phyloP scores from a whole-genome alignment of 441 rosid species.

The Croton setiger region DNA sequence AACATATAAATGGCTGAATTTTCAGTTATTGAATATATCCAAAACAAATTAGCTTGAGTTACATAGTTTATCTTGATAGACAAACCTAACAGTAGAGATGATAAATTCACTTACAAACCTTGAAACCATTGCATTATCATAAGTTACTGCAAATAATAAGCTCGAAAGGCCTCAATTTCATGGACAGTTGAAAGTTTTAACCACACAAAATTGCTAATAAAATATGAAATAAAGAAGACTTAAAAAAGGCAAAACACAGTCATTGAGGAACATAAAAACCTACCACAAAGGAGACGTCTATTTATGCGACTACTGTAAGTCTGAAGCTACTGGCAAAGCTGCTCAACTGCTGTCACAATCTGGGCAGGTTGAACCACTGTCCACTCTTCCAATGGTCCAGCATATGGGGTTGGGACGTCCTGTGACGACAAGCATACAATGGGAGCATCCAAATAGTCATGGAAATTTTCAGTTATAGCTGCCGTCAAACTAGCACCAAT shows the following conservation, averaged over 20 bases:
- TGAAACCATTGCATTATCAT: slow-evolving; percentile 7
- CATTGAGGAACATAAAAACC: slow-evolving; percentile 5
- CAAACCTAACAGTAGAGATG: slow-evolving; percentile 3
- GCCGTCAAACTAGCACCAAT: slow-evolving; percentile 92
- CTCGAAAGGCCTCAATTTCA: slow-evolving; percentile 7
- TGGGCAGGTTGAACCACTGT: slow-evolving; percentile 92
- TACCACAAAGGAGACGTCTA: background rate
- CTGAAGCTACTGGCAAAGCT: slow-evolving; percentile 82
- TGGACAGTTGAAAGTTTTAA: slow-evolving; percentile 15
- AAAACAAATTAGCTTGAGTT: background rate
- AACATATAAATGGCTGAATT: background rate
- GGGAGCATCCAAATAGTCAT: slow-evolving; percentile 84
- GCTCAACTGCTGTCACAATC: slow-evolving; percentile 90
- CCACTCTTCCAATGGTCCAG: slow-evolving; percentile 89
- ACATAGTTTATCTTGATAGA: background rate
- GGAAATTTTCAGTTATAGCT: slow-evolving; percentile 80
- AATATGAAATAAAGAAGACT: slow-evolving; percentile 14
- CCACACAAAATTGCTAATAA: slow-evolving; percentile 22
- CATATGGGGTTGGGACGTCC: slow-evolving; percentile 93
- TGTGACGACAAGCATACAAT: slow-evolving; percentile 87
- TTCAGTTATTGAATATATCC: background rate
- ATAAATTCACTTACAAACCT: slow-evolving; percentile 12
- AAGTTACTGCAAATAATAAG: background rate
- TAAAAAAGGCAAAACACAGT: slow-evolving; percentile 3
- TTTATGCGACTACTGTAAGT: slow-evolving; percentile 9